Conservation (phyloP, 768 basidiomycete genomes). For the Xerocomus brunneocitrinus region DNA sequence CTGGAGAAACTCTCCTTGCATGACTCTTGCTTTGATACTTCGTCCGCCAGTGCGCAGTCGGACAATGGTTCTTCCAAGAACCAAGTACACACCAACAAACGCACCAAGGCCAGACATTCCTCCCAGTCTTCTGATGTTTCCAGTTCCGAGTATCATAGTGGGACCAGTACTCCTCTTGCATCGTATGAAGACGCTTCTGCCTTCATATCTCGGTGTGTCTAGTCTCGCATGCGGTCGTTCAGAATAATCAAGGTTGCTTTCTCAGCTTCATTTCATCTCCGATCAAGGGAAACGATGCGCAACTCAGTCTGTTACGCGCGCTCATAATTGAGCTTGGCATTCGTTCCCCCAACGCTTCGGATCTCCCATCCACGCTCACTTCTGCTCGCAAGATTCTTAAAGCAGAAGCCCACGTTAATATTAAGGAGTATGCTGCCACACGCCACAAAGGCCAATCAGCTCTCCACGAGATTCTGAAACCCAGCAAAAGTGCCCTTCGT, state of each 20-base stretch:
- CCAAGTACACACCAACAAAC: background rate
- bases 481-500: conserved; percentile 56
- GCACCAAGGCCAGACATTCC: background rate
- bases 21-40: background rate
- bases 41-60: conserved; percentile 7
- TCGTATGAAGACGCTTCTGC: conserved; percentile 26
- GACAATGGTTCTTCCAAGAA: background rate
- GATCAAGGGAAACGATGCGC: conserved; percentile 11
- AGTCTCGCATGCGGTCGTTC: background rate
- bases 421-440: conserved; percentile 37
- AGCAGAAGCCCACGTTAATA: conserved; percentile 62
- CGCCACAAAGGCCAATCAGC: conserved; percentile 61
- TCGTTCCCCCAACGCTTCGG: conserved; percentile 35
- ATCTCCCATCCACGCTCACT: conserved; percentile 56
- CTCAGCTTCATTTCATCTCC: conserved; percentile 24
- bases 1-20: background rate
- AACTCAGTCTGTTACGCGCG: conserved; percentile 64
- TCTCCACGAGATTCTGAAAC: conserved; percentile 57
- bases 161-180: conserved; percentile 6
- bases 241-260: background rate
- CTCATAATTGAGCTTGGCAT: conserved; percentile 78
- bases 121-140: background rate
- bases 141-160: conserved; percentile 9
- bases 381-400: conserved; percentile 68
- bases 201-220: conserved; percentile 26